A percentile compares a stretch with the other conserved stretches of the same genome.
Conservation (phyloP, 345 rosid species). For the Cardamine occulta region DNA sequence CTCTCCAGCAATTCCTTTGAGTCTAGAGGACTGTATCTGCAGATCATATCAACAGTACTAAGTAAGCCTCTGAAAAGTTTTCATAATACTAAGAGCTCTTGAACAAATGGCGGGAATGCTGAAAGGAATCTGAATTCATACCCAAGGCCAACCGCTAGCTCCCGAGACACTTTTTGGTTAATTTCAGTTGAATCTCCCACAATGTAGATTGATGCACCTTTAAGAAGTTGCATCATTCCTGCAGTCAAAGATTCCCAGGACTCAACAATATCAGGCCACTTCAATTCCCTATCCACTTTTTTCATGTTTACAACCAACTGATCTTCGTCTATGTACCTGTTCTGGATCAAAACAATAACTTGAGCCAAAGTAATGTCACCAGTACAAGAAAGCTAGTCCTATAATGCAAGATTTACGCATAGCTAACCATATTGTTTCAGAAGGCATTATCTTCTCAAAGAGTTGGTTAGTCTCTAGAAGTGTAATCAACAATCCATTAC, state of each 20-base stretch:
- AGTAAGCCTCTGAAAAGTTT: constrained; percentile 2
- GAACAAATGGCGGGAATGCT: not conserved
- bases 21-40: constrained; percentile 79
- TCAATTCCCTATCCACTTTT: constrained; percentile 78
- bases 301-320: constrained; percentile 82
- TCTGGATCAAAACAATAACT: constrained; percentile 25
- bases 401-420: not conserved
- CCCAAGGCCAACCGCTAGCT: constrained; percentile 88
- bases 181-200: constrained; percentile 79
- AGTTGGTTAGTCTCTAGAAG: constrained; percentile 68
- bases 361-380: constrained; percentile 3
- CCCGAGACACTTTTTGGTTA: constrained; percentile 74
- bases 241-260: constrained; percentile 88
- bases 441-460: constrained; percentile 71
- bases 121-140: constrained; percentile 34
- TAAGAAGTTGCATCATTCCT: constrained; percentile 74
- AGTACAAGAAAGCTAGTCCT: not conserved
- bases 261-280: constrained; percentile 91
- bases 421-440: constrained; percentile 87
- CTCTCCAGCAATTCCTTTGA: constrained; percentile 80
- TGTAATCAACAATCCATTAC: constrained; percentile 51
- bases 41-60: constrained; percentile 27
- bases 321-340: constrained; percentile 83
- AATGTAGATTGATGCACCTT: constrained; percentile 78
- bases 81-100: not conserved